Base-by-base conservation (phyloP, 163 green algal species). In the Scenedesmus sp. region DNA sequence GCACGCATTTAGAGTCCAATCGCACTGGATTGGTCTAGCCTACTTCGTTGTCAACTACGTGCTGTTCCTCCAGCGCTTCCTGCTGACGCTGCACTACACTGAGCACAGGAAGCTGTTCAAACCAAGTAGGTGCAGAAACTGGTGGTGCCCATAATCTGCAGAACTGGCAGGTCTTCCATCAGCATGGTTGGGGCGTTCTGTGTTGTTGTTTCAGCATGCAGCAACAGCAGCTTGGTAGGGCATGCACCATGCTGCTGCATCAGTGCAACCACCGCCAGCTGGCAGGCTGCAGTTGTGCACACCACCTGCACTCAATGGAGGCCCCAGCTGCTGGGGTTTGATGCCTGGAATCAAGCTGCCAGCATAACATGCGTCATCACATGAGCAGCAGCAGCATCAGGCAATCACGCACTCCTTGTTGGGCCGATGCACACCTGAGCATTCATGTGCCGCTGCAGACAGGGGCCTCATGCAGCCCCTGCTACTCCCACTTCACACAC, bases 61-160 rank as follows among this genome's bases (percentile, higher is more conserved):
- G 0, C 74, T 98, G 0, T 99, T 97, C 93, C 90, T 99, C 23
- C 89, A 98, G 76, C 95, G 97, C 12, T 99, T 97, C 92, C 94
- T 99, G 94, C 93, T 99, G 8, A 96, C 94, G 0, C 94, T 99
- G 46, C 97, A 99, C 89, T 96, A 96, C 82, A 96, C 94, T 6
- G 93, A 99, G 94, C 97, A 99, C 93, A 88, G 96, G 3, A 66
- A 56, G 6, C 94, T 98, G 18, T 98, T 98, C 85, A 96, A 94
- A 46, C 56, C 60, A 92, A 94, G 95, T 96, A 64, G 56, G 95
- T 20, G 57, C 54, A 34, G 46, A 54, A 1, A 55, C 9, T 18
- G 4, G 82, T 46, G 9, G 56, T 16, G 77, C 77, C 56, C 77
- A 87, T 3, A 6, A n/a, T 86, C 54, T 64, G 2, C 12, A 52